Evolutionary conservation across 371 early-diverging fungal species (phyloP), one percentile per base, ranked within the genome.

Genomic region (Apophysomyces variabilis): DNA sequence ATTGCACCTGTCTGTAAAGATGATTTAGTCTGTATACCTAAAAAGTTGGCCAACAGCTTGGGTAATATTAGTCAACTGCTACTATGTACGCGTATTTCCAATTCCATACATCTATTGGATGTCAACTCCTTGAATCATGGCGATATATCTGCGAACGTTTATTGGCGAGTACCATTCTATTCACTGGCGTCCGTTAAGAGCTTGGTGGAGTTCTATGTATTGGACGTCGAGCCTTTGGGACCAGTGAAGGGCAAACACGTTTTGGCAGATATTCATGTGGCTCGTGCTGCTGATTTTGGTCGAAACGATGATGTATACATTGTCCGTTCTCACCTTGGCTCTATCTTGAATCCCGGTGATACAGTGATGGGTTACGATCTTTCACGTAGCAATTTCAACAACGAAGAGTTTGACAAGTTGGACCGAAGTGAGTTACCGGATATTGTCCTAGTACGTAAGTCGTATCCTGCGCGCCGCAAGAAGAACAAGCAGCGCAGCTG

Each of bases 1-100:
- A 88, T 99, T 68, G 90, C 93, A 37, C 99, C 99, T 14, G 84
- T 99, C 45, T 98, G 99, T 88, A 94, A 93, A 82, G 99, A 99
- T 77, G 99, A 99, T 84, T 75, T 99, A 60, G 85, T 99, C 6
- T 93, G 91, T 66, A 79, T 99, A 68, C 93, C 96, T 18, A 74
- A 84, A 37, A 96, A 95, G 75, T 61, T 95, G 14, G 95, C 98
- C 56, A 89, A 92, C 65, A 73, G 86, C 35, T 76, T 96, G 64
- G 95, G 96, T 54, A 90, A 93, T 73, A 93, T 98, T 38, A 82
- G 83, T 66, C 96, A 92, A 60, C 80, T 98, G 61, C 87, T 90
- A 11, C 70, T 97, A 57, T 93, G 94, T 83, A 85, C 88, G 43
- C 91, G 94, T 67, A 90, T 99, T 71, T 89, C 93, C 76, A 96